Conservation (phyloP, 257 asterid species). For the Verbascum thapsus region DNA sequence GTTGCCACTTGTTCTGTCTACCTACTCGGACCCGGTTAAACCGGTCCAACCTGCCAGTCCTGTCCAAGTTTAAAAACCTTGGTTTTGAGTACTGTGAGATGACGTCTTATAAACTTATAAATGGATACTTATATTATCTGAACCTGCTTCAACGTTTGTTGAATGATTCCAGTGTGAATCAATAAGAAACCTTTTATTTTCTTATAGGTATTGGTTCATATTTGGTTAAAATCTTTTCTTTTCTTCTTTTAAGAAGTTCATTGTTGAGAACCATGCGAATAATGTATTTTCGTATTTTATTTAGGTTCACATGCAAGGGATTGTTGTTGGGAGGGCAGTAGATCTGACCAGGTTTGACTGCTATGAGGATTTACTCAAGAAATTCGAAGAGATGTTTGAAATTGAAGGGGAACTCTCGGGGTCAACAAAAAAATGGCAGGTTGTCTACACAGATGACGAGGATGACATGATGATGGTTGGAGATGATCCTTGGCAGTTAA, state of each 20-base stretch:
- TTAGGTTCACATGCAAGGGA: constrained; percentile 98
- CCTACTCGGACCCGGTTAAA: too few relatives aligned
- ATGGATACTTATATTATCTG: background rate
- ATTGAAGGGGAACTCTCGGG: constrained; percentile 78
- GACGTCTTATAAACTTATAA: background rate
- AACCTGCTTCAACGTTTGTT: background rate
- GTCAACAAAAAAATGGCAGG: constrained; percentile 86
- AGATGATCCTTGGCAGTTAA: constrained; percentile 99
- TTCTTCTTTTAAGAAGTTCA: constrained; percentile 5
- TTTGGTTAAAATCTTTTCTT: background rate
- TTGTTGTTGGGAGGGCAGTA: constrained; percentile 96
- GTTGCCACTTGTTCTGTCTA: too few relatives aligned
- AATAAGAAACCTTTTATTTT: constrained; percentile 16
- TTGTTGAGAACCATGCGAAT: background rate
- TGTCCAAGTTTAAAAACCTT: too few relatives aligned
- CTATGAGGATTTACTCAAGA: constrained; percentile 79
- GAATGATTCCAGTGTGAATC: background rate
- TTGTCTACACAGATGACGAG: constrained; percentile 92
- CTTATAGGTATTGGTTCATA: constrained; percentile 1
- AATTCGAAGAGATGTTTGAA: constrained; percentile 92
- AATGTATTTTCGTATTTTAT: background rate
- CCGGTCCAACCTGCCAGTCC: too few relatives aligned
- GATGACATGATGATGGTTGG: constrained; percentile 99
- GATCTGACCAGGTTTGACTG: constrained; percentile 76
- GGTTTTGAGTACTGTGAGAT: constrained; percentile 8